A percentile compares a stretch with the other conserved stretches of the same genome.
Conservation (phyloP, 257 asterid genomes). For the Craterostigma plantagineum region DNA sequence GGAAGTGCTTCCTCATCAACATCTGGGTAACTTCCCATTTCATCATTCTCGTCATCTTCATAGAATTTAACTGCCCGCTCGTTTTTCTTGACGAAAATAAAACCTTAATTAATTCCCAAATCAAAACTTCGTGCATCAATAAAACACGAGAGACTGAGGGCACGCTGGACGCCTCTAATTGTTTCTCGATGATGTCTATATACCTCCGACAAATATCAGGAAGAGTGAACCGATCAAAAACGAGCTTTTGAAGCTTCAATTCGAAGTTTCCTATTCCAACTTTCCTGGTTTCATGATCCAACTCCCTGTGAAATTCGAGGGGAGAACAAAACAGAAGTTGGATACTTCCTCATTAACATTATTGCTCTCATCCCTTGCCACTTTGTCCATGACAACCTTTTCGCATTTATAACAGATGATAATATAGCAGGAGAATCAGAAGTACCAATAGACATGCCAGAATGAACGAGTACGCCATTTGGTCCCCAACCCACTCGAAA, state of each 20-base stretch:
- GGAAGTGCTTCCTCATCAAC: conserved; percentile 74
- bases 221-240: conserved; percentile 43
- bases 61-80: conserved; percentile 24
- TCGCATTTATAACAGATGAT: conserved; percentile 71
- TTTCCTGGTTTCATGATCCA: conserved; percentile 39
- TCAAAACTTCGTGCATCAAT: conserved; percentile 80
- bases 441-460: conserved; percentile 78
- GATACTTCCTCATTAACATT: conserved; percentile 43
- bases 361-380: conserved; percentile 49
- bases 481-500: conserved; percentile 99
- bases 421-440: conserved; percentile 20
- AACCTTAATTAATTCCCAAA: conserved; percentile 87
- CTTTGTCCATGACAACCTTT: conserved; percentile 69
- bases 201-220: conserved; percentile 74
- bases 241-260: conserved; percentile 59
- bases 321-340: conserved; percentile 62
- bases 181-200: conserved; percentile 63
- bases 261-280: conserved; percentile 39
- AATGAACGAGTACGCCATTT: conserved; percentile 79
- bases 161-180: conserved; percentile 54
- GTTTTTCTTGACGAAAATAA: conserved; percentile 55
- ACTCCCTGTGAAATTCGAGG: conserved; percentile 68
- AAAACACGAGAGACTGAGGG: conserved; percentile 44
- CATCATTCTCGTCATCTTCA: conserved; percentile 52
- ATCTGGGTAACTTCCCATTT: conserved; percentile 35